Conservation (phyloP, 768 basidiomycete species). For the Calocybe cyanea region DNA sequence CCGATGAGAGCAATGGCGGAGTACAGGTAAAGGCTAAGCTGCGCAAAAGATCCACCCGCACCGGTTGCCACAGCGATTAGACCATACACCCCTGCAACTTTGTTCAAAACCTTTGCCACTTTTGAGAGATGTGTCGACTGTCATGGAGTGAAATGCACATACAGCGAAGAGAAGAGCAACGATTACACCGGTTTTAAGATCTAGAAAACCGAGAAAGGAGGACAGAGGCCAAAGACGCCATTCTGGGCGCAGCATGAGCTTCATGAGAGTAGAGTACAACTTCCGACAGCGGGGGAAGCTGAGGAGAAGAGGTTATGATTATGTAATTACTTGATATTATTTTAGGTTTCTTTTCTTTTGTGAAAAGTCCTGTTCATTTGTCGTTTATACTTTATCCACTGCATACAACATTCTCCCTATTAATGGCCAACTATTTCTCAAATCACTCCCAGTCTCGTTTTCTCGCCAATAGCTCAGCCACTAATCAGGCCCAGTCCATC, state of each 20-base stretch:
- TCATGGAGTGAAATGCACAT: conserved; percentile 26
- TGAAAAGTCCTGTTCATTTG: too few relatives aligned
- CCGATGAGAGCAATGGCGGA: conserved; percentile 79
- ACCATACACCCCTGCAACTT: conserved; percentile 96
- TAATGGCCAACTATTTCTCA: conserved; percentile 76
- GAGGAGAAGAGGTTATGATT: conserved; percentile 5
- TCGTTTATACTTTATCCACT: too few relatives aligned
- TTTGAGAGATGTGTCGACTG: conserved; percentile 5
- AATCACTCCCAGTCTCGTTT: conserved; percentile 78
- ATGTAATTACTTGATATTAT: too few relatives aligned
- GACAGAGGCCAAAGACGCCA: conserved; percentile 79
- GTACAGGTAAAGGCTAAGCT: conserved; percentile 91
- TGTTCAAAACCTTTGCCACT: conserved; percentile 74
- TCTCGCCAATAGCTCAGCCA: conserved; percentile 44
- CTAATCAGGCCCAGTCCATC: conserved; percentile 19
- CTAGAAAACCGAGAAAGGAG: conserved; percentile 82
- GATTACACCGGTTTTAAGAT: conserved; percentile 91
- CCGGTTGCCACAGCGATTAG: conserved; percentile 88
- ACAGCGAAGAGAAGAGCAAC: conserved; percentile 89
- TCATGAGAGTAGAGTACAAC: conserved; percentile 41
- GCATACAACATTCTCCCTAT: too few relatives aligned
- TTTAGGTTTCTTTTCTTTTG: too few relatives aligned
- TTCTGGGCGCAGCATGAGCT: conserved; percentile 77
- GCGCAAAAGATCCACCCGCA: conserved; percentile 88
- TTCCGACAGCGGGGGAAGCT: conserved; percentile 1